Conservation (phyloP, 345 rosid genomes). For the Eucalyptus sideroxylon region DNA sequence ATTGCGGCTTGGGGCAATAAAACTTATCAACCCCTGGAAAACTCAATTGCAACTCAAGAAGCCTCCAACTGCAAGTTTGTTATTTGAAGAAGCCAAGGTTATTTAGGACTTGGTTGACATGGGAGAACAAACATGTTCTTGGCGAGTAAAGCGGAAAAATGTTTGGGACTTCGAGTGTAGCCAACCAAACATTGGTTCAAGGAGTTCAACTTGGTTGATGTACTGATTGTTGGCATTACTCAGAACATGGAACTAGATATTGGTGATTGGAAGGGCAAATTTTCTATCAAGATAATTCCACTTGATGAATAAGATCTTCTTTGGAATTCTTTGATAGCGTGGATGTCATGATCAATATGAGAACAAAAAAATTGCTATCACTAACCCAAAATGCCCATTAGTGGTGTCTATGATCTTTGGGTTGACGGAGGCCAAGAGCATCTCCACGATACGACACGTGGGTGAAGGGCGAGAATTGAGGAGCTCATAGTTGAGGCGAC, state of each 20-base stretch:
- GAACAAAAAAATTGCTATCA: too few relatives aligned
- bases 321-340: too few relatives aligned
- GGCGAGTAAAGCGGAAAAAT: accelerated
- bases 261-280: neutral
- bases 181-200: neutral
- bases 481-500: neutral
- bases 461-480: neutral
- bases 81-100: neutral
- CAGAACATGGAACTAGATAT: accelerated
- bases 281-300: too few relatives aligned
- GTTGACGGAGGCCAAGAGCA: neutral
- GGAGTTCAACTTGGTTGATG: neutral
- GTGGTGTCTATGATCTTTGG: too few relatives aligned
- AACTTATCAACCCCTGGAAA: neutral
- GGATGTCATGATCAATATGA: neutral
- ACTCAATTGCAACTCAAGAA: neutral
- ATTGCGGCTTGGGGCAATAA: neutral
- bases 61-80: neutral
- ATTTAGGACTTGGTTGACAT: neutral
- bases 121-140: neutral
- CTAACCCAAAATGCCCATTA: neutral
- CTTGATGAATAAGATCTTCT: too few relatives aligned
- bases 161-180: neutral
- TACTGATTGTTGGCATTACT: neutral
- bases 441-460: neutral